A percentile compares a stretch with the other conserved stretches of the same genome.
phyloP scores from a whole-genome alignment of 2,329 filamentous ascomycete species.

The Ophiostoma novo-ulmi region DNA sequence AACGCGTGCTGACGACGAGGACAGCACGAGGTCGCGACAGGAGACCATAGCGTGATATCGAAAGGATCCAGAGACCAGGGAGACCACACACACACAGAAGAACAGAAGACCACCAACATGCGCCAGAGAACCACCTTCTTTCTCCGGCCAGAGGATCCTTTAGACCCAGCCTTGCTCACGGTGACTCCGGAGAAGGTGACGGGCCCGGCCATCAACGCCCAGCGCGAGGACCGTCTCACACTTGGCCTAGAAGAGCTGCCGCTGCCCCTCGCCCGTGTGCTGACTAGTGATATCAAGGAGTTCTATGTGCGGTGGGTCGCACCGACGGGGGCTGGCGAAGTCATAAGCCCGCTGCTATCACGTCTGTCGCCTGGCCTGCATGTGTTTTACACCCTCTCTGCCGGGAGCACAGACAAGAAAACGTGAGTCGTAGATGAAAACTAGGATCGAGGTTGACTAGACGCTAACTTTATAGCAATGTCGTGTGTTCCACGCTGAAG shows the following conservation, averaged over 20 bases:
- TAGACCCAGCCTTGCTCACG: constrained; percentile 60
- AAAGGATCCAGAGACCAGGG: background rate
- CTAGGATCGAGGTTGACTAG: background rate
- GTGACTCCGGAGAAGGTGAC: constrained; percentile 53
- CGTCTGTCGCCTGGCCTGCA: constrained; percentile 76
- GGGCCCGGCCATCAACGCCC: constrained; percentile 54
- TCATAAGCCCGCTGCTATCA: constrained; percentile 66
- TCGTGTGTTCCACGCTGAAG: constrained; percentile 56
- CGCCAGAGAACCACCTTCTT: constrained; percentile 76
- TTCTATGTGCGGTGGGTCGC: constrained; percentile 78
- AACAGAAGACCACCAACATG: constrained; percentile 46
- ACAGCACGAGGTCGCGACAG: constrained; percentile 4
- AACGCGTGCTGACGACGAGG: background rate
- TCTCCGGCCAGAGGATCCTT: constrained; percentile 56
- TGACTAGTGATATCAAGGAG: constrained; percentile 59
- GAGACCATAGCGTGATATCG: background rate
- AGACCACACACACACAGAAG: background rate
- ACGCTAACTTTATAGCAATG: constrained; percentile 35
- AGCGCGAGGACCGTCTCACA: constrained; percentile 75
- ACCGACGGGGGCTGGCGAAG: constrained; percentile 52
- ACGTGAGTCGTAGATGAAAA: constrained; percentile 16
- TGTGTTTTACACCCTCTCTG: constrained; percentile 65
- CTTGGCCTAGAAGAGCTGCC: constrained; percentile 70
- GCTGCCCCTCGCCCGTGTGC: constrained; percentile 54
- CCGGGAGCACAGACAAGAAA: constrained; percentile 3